Conservation (phyloP, 2,329 filamentous ascomycete species). For the Botryotinia globosa region DNA sequence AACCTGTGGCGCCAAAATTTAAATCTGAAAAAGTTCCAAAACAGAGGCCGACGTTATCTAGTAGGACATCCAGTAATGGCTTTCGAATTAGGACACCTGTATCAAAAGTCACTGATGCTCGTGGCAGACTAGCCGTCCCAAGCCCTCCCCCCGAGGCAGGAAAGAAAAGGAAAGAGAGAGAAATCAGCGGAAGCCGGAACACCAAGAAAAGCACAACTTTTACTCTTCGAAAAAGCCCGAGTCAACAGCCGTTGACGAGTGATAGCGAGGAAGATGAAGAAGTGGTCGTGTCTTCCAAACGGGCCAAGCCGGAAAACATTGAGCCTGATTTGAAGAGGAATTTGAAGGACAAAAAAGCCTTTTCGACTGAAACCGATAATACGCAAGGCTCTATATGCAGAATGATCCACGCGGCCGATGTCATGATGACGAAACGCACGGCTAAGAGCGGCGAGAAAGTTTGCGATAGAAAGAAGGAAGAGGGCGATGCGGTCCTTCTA, state of each 20-base stretch:
- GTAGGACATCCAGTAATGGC: not conserved
- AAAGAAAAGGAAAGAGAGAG: conserved; percentile 18
- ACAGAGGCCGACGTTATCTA: conserved; percentile 4
- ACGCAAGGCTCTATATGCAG: conserved; percentile 27
- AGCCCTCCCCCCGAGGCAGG: not conserved
- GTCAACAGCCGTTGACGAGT: conserved; percentile 11
- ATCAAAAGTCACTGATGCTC: not conserved
- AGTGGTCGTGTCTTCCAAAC: conserved; percentile 4
- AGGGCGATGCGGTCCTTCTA: conserved; percentile 61
- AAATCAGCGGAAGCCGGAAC: not conserved
- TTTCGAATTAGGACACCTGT: not conserved
- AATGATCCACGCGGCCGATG: conserved; percentile 58
- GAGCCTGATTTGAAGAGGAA: conserved; percentile 32
- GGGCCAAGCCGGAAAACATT: conserved; percentile 25
- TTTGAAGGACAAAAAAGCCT: conserved; percentile 32
- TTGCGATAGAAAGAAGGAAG: conserved; percentile 40
- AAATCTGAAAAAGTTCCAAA: conserved; percentile 12
- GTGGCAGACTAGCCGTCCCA: conserved; percentile 4
- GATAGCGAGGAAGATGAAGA: conserved; percentile 19
- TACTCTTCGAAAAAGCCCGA: conserved; percentile 1
- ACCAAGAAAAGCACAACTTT: not conserved
- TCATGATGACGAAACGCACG: conserved; percentile 48
- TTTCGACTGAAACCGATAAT: conserved; percentile 28
- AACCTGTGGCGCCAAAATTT: not conserved
- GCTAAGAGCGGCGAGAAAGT: conserved; percentile 49